Percentiles rank a stretch among this genome's conserved stretches.
Conservation (phyloP, 1,139 yeast genomes). For the Blastobotrys capitulatus region DNA sequence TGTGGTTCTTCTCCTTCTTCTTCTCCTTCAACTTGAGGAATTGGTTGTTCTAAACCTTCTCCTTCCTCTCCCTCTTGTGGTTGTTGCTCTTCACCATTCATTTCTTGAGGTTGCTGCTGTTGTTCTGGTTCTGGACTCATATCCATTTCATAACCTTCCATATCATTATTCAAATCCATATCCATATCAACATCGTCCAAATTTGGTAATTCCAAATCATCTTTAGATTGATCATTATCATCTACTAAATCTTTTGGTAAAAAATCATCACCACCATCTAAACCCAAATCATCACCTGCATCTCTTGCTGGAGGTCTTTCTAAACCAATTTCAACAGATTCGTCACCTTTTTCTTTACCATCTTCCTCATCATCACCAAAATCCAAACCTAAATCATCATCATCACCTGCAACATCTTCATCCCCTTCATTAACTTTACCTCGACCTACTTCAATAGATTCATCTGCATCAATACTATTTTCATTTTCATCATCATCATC, state of each 20-base stretch:
- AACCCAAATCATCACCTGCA: slow-evolving; percentile 37
- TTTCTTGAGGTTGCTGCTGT: neutral
- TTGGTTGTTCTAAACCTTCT: no score
- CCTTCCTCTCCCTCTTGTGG: neutral
- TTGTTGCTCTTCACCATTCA: neutral
- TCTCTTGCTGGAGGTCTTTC: slow-evolving; percentile 21
- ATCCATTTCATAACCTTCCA: slow-evolving; percentile 1
- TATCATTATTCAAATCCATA: slow-evolving; percentile 3
- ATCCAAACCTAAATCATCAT: slow-evolving; percentile 30
- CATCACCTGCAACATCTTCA: slow-evolving; percentile 24
- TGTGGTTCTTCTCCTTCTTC: neutral
- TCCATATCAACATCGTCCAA: slow-evolving; percentile 14
- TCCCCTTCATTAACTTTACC: slow-evolving; percentile 19
- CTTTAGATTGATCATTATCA: slow-evolving; percentile 2
- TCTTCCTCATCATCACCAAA: slow-evolving; percentile 18
- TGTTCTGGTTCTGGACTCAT: neutral
- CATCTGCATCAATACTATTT: slow-evolving; percentile 8
- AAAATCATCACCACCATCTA: slow-evolving; percentile 14
- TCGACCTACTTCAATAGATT: slow-evolving; percentile 48
- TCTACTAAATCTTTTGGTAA: slow-evolving; percentile 20
- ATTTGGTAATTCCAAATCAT: neutral
- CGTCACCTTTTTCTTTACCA: slow-evolving; percentile 16
- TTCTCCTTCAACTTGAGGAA: neutral
- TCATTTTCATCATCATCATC: neutral
- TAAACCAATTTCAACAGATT: slow-evolving; percentile 23